Evolutionary conservation across 2,329 filamentous ascomycete species (phyloP), one percentile per base, ranked within the genome.

Genomic region (Beauveria brongniartii): DNA sequence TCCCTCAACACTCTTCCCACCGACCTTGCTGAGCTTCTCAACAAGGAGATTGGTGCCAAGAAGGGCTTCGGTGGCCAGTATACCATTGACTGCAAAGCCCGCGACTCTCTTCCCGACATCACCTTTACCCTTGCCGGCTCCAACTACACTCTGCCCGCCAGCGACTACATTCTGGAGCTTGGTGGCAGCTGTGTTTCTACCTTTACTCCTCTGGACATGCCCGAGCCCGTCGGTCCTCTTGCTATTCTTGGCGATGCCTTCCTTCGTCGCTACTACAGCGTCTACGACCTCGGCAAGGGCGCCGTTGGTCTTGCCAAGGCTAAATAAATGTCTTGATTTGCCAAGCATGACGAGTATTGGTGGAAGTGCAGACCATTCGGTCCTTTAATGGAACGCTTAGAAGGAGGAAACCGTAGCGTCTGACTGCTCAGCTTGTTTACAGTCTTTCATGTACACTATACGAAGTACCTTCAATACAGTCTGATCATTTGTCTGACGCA

Each of bases 51-150:
- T 65, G 94, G 94, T 65, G 94, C 94, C 67, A 97, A 95, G 87
- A 99, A 97, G 86, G 85, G 89, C 64, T 99, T 88, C 81, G 96
- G 93, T 75, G 94, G 94, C 70, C 94, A 99, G 80, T 99, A 97
- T 83, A 90, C 87, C 16, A 81, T 99, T 64, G 94, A 97, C 67
- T 99, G 79, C 81, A 66, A 92, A 90, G 81, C 14, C 1, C 90
- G 91, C 69, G 83, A 89, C 72, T 82, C 80, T 65, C 88, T 99
- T 56, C 92, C 94, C 66, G 92, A 97, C 71, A 83, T 99, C 68
- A 92, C 88, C 69, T 97, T 99, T 78, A 92, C 84, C 66, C 86
- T 99, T 55, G 86, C 85, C 67, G 94, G 94, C 66, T 86, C 96
- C 79, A 90, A 97, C 81, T 99, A 97, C 82, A 89, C 87, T 73